Conservation (phyloP, 2,329 filamentous ascomycete species). For the Fusarium sterilihyphosum region DNA sequence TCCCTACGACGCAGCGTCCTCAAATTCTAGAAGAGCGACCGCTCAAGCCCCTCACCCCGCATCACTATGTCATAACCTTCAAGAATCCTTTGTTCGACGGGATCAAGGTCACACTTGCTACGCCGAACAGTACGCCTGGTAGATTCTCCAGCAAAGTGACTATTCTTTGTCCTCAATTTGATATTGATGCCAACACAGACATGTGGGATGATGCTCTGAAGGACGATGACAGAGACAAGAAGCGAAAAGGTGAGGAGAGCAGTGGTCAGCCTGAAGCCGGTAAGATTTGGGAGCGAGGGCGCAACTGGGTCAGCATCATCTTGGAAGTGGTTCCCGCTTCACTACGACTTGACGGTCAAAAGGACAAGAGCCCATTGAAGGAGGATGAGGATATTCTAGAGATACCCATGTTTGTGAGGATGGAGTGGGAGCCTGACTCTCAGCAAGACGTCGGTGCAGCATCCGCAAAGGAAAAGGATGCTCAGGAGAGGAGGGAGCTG, state of each 20-base stretch:
- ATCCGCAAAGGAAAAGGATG: conserved; percentile 64
- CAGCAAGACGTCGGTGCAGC: conserved; percentile 70
- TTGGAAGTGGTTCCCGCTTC: conserved; percentile 83
- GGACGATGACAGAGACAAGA: conserved; percentile 55
- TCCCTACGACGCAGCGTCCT: conserved; percentile 50
- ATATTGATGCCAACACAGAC: conserved; percentile 90
- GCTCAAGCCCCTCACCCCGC: conserved; percentile 66
- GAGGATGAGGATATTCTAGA: conserved; percentile 77
- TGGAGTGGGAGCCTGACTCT: conserved; percentile 86
- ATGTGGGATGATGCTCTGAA: conserved; percentile 88
- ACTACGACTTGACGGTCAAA: conserved; percentile 52
- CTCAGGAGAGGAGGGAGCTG: conserved; percentile 83
- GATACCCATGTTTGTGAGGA: conserved; percentile 91
- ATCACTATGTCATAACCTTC: conserved; percentile 88
- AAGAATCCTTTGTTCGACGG: conserved; percentile 94
- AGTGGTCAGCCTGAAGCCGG: conserved; percentile 77
- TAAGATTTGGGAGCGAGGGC: conserved; percentile 93
- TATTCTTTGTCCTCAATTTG: conserved; percentile 92
- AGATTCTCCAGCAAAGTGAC: conserved; percentile 83
- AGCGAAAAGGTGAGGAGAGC: conserved; percentile 53
- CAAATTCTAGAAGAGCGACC: conserved; percentile 47
- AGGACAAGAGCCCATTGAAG: conserved; percentile 59
- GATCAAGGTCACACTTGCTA: conserved; percentile 87
- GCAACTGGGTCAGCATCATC: conserved; percentile 95
- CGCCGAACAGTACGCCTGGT: conserved; percentile 81